Evolutionary conservation across 2,329 filamentous ascomycete species (phyloP).

Genomic region (Calonectria honghensis): DNA sequence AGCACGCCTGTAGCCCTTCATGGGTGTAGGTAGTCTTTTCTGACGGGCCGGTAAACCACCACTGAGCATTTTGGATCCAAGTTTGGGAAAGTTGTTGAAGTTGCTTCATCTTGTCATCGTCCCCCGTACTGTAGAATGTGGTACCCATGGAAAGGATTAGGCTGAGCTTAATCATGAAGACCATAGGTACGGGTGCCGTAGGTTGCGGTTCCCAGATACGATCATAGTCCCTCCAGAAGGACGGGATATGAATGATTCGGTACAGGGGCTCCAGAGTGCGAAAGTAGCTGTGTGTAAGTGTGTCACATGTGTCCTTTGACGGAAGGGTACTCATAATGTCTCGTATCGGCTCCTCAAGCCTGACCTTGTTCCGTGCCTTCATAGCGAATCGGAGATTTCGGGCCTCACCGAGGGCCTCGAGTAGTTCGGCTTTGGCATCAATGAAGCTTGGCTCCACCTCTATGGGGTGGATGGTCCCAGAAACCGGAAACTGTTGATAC

Average conservation of each 20-base stretch:
- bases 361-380: slow-evolving; percentile 43
- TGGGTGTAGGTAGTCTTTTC: slow-evolving; percentile 54
- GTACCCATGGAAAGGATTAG: slow-evolving; percentile 52
- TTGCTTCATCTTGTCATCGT: slow-evolving; percentile 43
- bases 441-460: slow-evolving; percentile 52
- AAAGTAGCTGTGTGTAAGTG: slow-evolving; percentile 51
- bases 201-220: slow-evolving; percentile 46
- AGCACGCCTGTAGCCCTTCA: slow-evolving; percentile 52
- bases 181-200: slow-evolving; percentile 23
- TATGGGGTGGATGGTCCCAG: slow-evolving; percentile 51
- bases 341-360: slow-evolving; percentile 47
- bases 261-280: slow-evolving; percentile 54
- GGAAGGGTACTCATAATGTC: slow-evolving; percentile 49
- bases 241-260: slow-evolving; percentile 51
- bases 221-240: slow-evolving; percentile 51
- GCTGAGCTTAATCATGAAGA: slow-evolving; percentile 50
- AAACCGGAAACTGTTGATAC: slow-evolving; percentile 48
- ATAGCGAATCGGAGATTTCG: slow-evolving; percentile 45
- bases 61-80: slow-evolving; percentile 55
- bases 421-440: slow-evolving; percentile 52
- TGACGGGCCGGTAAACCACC: slow-evolving; percentile 53
- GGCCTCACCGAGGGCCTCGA: slow-evolving; percentile 49
- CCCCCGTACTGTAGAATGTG: slow-evolving; percentile 44
- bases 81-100: slow-evolving; percentile 47
- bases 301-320: slow-evolving; percentile 44